phyloP scores from a whole-genome alignment of 306 rosid species.

The Bauhinia variegata region DNA sequence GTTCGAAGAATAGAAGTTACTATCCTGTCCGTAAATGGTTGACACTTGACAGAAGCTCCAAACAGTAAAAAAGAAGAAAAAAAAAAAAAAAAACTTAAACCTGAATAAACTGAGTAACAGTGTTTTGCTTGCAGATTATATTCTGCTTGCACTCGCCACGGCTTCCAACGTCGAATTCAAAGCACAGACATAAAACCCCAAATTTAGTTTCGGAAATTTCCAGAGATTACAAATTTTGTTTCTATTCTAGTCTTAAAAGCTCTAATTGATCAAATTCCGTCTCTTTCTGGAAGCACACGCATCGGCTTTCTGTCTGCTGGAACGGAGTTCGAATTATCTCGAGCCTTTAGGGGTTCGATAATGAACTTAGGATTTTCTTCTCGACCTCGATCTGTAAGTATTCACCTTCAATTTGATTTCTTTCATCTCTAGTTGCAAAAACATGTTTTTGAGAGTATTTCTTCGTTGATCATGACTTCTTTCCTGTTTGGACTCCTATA shows the following conservation, averaged over 20 bases:
- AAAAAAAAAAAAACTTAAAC: too few species aligned
- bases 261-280: background rate
- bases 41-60: too few species aligned
- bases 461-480: background rate
- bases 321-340: background rate
- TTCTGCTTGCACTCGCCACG: background rate
- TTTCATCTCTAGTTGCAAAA: background rate
- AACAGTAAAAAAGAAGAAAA: too few species aligned
- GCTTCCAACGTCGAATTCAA: background rate
- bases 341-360: constrained; percentile 25
- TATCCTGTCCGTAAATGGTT: constrained; percentile 14
- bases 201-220: background rate
- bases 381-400: constrained; percentile 48
- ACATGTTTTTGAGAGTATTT: background rate
- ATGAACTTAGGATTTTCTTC: constrained; percentile 56
- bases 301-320: background rate
- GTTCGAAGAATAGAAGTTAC: background rate
- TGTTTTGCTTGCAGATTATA: too few species aligned
- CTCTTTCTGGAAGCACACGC: constrained; percentile 1
- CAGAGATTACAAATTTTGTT: background rate
- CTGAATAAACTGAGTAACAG: too few species aligned
- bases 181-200: constrained; percentile 1
- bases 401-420: background rate
- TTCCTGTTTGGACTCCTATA: background rate
- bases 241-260: background rate